A percentile compares a stretch with the other conserved stretches of the same genome.
phyloP scores from a whole-genome alignment of 768 basidiomycete species.

The Boletales sp. region DNA sequence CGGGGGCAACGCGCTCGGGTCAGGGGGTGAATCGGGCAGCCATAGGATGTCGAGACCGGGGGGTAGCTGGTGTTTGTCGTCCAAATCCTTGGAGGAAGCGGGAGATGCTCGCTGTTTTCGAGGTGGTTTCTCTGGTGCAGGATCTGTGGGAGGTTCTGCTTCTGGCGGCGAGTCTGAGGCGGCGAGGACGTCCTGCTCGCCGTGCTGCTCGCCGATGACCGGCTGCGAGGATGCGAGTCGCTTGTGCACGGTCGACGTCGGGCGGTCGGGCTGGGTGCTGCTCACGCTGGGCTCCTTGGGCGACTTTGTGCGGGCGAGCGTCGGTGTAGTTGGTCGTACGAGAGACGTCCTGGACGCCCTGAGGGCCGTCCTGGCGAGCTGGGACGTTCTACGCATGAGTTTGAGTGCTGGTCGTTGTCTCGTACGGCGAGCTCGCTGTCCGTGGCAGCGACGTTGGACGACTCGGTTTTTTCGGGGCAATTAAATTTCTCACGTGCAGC shows the following conservation, averaged over 20 bases:
- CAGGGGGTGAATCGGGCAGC: conserved; percentile 40
- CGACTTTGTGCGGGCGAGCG: conserved; percentile 21
- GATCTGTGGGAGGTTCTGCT: conserved; percentile 16
- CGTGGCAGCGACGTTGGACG: neutral
- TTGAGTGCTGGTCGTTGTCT: conserved; percentile 40
- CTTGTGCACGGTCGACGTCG: conserved; percentile 17
- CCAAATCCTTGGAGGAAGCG: conserved; percentile 17
- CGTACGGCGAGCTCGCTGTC: conserved; percentile 35
- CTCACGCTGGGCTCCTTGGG: conserved; percentile 18
- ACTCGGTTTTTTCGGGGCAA: conserved; percentile 12
- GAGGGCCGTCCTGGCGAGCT: conserved; percentile 77
- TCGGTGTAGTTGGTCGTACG: neutral
- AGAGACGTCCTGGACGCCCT: conserved; percentile 8
- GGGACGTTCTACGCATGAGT: conserved; percentile 57
- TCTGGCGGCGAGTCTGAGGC: conserved; percentile 25
- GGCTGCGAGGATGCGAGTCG: conserved; percentile 25
- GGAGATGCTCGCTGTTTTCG: conserved; percentile 15
- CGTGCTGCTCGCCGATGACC: conserved; percentile 10
- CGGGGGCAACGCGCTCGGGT: conserved; percentile 50
- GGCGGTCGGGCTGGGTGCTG: conserved; percentile 4
- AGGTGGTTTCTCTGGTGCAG: conserved; percentile 22
- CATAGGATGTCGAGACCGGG: conserved; percentile 61
- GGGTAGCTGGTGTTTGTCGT: conserved; percentile 47
- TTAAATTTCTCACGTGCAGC: neutral
- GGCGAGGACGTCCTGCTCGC: conserved; percentile 5